Evolutionary conservation across 192 early-diverging fungal species (phyloP).

Genomic region (Coemansia sp.): DNA sequence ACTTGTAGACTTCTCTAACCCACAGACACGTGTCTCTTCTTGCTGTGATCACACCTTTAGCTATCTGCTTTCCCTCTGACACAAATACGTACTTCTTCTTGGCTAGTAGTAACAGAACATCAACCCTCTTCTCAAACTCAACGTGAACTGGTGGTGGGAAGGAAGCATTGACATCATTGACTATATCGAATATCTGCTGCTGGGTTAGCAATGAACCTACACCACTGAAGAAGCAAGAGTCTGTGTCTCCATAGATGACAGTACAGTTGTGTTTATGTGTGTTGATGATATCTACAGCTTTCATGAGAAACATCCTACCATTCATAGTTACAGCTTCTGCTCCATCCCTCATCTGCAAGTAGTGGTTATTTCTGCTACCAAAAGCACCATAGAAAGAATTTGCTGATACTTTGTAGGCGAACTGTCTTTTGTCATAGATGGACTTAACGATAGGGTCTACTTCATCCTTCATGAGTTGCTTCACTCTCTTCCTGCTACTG

Average conservation of each 20-base stretch:
- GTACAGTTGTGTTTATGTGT: background rate
- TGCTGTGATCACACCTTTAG: constrained; percentile 28
- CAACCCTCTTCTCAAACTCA: constrained; percentile 20
- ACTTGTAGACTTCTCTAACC: constrained; percentile 13
- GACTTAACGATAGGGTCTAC: constrained; percentile 8
- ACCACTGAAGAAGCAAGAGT: constrained; percentile 27
- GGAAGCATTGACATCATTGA: constrained; percentile 8
- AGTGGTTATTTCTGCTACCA: constrained; percentile 12
- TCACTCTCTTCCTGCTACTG: constrained; percentile 6
- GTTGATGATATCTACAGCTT: constrained; percentile 15
- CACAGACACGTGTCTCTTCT: constrained; percentile 25
- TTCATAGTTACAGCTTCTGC: constrained; percentile 12
- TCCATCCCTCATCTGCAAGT: constrained; percentile 15
- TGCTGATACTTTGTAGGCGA: constrained; percentile 23
- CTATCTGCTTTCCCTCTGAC: constrained; percentile 4
- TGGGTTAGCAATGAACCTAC: background rate
- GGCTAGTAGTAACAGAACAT: constrained; percentile 12
- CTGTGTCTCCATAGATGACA: constrained; percentile 33
- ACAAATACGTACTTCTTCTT: constrained; percentile 32
- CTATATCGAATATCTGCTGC: constrained; percentile 13
- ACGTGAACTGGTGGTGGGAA: constrained; percentile 19
- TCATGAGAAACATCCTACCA: constrained; percentile 14
- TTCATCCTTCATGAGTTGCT: constrained; percentile 1
- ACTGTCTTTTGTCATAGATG: constrained; percentile 24
- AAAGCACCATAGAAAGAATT: constrained; percentile 38